phyloP scores from a whole-genome alignment of 2,329 filamentous ascomycete genomes.

The Fonsecaea nubica region DNA sequence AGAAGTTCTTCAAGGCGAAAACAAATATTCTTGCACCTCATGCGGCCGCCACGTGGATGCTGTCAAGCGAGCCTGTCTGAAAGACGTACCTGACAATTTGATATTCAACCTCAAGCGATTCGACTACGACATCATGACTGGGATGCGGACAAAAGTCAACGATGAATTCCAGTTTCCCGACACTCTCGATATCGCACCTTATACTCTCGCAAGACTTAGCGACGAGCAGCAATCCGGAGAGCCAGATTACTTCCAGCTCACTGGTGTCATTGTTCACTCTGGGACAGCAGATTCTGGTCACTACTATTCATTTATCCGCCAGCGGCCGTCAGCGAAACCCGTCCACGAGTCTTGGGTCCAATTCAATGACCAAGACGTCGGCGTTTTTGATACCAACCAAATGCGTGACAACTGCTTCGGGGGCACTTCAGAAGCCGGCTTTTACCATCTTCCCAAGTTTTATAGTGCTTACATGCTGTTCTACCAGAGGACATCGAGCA shows the following conservation, averaged over 20 bases:
- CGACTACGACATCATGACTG: constrained; percentile 63
- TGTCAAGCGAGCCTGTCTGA: constrained; percentile 89
- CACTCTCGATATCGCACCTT: constrained; percentile 83
- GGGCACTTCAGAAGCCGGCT: constrained; percentile 63
- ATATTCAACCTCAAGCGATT: constrained; percentile 87
- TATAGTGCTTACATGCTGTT: constrained; percentile 97
- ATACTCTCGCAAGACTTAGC: constrained; percentile 84
- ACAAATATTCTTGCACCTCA: constrained; percentile 95
- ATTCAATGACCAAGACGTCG: constrained; percentile 90
- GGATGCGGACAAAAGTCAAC: constrained; percentile 90
- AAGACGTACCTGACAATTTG: constrained; percentile 89
- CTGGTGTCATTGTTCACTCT: constrained; percentile 92
- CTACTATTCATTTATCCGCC: constrained; percentile 94
- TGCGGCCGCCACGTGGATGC: constrained; percentile 91
- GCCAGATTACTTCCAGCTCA: constrained; percentile 85
- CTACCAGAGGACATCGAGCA: constrained; percentile 79
- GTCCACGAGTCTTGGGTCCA: constrained; percentile 74
- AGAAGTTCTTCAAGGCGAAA: constrained; percentile 95
- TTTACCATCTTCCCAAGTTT: constrained; percentile 64
- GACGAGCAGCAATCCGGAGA: constrained; percentile 62
- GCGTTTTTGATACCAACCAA: constrained; percentile 72
- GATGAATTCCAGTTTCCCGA: constrained; percentile 89
- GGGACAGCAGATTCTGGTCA: constrained; percentile 94
- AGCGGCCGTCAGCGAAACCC: constrained; percentile 65
- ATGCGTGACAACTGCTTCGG: constrained; percentile 82